These are phyloP conservation scores for Monosporozyma unispora DNA, from an alignment of 805 yeast genomes.

Conservation along the genomic window DNA sequence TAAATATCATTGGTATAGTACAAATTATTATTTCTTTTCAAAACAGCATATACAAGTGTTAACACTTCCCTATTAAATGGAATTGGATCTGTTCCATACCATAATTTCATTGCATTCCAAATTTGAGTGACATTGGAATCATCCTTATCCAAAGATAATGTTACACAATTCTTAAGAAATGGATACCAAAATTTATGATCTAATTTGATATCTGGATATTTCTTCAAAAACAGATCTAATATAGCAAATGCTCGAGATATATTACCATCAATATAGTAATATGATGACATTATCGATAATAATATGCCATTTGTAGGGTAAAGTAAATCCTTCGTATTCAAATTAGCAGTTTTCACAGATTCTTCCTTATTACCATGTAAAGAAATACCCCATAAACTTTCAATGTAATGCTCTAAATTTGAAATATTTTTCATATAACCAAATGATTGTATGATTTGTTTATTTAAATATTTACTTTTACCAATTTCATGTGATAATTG, in stretches of 20 bases:
- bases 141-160: too few species aligned
- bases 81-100: slow-evolving; percentile 12
- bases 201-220: slow-evolving; percentile 16
- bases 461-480: slow-evolving; percentile 10
- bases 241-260: slow-evolving; percentile 11
- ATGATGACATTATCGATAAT: slow-evolving; percentile 17
- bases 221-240: slow-evolving; percentile 14
- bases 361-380: background rate
- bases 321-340: background rate
- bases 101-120: slow-evolving; percentile 20
- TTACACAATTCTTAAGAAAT: slow-evolving; percentile 3
- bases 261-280: slow-evolving; percentile 11
- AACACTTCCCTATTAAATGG: slow-evolving; percentile 18
- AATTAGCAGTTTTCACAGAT: background rate
- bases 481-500: slow-evolving; percentile 10
- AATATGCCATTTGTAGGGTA: slow-evolving; percentile 16
- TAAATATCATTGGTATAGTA: slow-evolving; percentile 14
- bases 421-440: slow-evolving; percentile 16
- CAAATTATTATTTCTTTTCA: slow-evolving; percentile 13
- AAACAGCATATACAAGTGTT: background rate
- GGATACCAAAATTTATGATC: slow-evolving; percentile 23
- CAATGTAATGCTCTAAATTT: slow-evolving; percentile 13
- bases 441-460: slow-evolving; percentile 20
- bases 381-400: slow-evolving; percentile 14
- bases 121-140: slow-evolving; percentile 4